Base-by-base conservation (phyloP, 331 rosid species). In the Dryas integrifolia region DNA sequence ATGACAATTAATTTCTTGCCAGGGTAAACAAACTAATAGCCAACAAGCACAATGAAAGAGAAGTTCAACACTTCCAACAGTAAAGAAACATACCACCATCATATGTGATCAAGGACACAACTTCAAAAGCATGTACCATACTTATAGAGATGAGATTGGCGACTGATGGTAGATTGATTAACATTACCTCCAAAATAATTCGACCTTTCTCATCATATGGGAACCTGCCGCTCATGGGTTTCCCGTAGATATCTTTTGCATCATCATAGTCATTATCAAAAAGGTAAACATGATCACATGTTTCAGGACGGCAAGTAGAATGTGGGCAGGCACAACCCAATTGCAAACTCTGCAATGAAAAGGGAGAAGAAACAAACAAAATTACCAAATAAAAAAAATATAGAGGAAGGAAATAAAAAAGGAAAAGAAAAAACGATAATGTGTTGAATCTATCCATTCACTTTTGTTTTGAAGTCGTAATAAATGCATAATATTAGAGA, bases 231-330 rank as follows among this genome's bases (percentile, higher is more conserved):
- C 76, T 77, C 93, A 94, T 89, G 80, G 96, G 83, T 77, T 89
- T 89, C 77, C 96, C 97, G 30, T 81, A 76, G 77, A 89, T 85
- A 82, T 94, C 98, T 72, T 79, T 91, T 70, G 98, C 96, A 77
- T 94, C 97, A 73, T 87, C 96, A 63, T 86, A 94, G 85, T 94
- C 98, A 75, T 76, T 86, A 74, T 87, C 88, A 75, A 94, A 94
- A 63, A 95, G 96, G 87, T 95, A 92, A 16, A 89, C 97, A 49
- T 95, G 99, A 83, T 86, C 97, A 76, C 99, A 95, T 35, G 91
- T 83, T 82, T 90, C 92, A 61, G 99, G 95, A 82, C 88, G 49
- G 81, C 99, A 95, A 14, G 85, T 68, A 62, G 82, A 79, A 81
- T 61, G 73, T 50, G 88, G 71, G 81, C 99, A 95, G 81, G 87